A percentile compares a stretch with the other conserved stretches of the same genome.
Conservation (phyloP, 1,284 basidiomycete species). For the Ustilago xerochloae region DNA sequence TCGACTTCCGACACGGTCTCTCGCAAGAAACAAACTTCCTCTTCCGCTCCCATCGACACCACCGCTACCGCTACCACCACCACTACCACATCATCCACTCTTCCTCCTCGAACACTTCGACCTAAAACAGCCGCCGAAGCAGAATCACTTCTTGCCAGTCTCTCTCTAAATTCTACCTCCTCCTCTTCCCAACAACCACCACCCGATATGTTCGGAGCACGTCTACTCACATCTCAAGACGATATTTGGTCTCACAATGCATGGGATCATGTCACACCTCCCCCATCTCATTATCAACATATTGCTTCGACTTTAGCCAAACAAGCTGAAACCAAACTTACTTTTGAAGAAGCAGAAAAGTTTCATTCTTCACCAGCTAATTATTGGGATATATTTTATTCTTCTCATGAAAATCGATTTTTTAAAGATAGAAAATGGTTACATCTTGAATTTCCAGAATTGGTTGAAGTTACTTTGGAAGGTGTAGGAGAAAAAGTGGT, state of each 20-base stretch:
- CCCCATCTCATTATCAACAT: conserved; percentile 44
- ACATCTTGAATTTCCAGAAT: conserved; percentile 64
- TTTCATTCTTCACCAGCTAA: conserved; percentile 54
- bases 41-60: conserved; percentile 21
- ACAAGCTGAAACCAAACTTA: conserved; percentile 54
- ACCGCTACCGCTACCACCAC: too few species aligned
- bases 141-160: conserved; percentile 29
- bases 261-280: conserved; percentile 65
- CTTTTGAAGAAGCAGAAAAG: conserved; percentile 44
- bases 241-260: conserved; percentile 63
- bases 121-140: conserved; percentile 50
- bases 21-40: conserved; percentile 33
- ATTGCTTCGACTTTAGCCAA: conserved; percentile 45
- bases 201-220: conserved; percentile 48
- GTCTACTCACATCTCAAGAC: conserved; percentile 40
- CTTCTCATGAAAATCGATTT: conserved; percentile 62
- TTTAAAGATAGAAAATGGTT: conserved; percentile 67
- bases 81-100: neutral
- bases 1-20: neutral
- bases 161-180: neutral
- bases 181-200: neutral
- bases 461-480: conserved; percentile 50
- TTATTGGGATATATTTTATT: conserved; percentile 65
- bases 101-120: conserved; percentile 12
- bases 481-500: conserved; percentile 47